Evolutionary conservation across 352 stramenopile genomes (phyloP), one percentile per base, ranked within the genome.

Genomic region (Pythium dissotocum): DNA sequence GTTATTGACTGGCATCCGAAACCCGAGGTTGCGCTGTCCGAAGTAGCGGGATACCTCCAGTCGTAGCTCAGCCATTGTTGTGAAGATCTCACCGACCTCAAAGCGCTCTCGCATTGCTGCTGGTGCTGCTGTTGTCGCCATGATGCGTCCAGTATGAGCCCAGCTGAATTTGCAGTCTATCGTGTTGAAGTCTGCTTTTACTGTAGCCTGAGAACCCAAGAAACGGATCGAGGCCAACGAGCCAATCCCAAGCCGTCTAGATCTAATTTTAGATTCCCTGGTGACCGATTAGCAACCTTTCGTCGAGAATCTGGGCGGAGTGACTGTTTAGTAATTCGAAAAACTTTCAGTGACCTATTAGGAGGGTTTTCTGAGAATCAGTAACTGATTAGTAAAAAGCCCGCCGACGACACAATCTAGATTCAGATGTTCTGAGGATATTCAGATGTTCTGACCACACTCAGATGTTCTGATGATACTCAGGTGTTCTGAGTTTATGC

Each of bases 321-420:
- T 51, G 42, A 51, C 42, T 16, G 6, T 56, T 56, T 56, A 54
- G 49, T 56, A 56, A 56, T 36, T 21, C 24, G 4, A n/a, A 36
- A 36, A 36, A 21, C 4, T 6, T 56, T 56, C 8, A n/a, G 49
- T 56, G 26, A 56, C 26, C 24, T 2, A 36, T 56, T 36, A 36
- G 49, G 4, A n/a, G 6, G 4, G 4, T 33, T 54, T 54, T 16
- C 33, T 13, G 24, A 33, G 6, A 7, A 54, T 56, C 26, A 56
- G 49, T 56, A 12, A 56, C 49, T 26, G 28, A 36, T 56, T 56
- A 36, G 49, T 52, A 52, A 52, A n/a, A n/a, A n/a, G n/a, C n/a
- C n/a, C n/a, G n/a, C n/a, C n/a, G n/a, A n/a, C n/a, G n/a, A n/a
- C n/a, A n/a, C n/a, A n/a, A n/a, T n/a, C n/a, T n/a, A n/a, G n/a